phyloP scores from a whole-genome alignment of 73 alveolate species.

The Halteria grandinella region DNA sequence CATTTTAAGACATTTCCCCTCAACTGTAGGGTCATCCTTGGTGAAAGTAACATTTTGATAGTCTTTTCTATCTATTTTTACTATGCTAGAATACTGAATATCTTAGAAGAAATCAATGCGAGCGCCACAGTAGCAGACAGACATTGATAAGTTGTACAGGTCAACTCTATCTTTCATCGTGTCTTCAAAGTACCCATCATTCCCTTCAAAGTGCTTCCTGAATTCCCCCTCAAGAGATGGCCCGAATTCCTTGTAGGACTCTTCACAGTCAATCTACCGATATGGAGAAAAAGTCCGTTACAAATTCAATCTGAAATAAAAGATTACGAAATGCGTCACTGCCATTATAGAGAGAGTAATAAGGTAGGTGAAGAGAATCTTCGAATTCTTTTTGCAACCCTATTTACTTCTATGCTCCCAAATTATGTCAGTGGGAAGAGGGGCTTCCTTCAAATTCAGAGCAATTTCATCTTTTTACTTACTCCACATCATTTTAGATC shows the following conservation, averaged over 20 bases:
- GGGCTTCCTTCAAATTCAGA: slow-evolving; percentile 36
- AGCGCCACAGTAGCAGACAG: too few relatives aligned
- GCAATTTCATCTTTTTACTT: too few relatives aligned
- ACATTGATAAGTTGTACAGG: too few relatives aligned
- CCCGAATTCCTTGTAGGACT: not conserved
- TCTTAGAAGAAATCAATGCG: too few relatives aligned
- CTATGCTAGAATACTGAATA: not conserved
- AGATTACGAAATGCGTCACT: not conserved
- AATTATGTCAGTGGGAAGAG: slow-evolving; percentile 63
- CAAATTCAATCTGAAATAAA: not conserved
- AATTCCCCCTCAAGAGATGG: not conserved
- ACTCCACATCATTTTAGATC: too few relatives aligned
- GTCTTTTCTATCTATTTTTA: too few relatives aligned
- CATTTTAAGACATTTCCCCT: not conserved
- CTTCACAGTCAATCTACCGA: not conserved
- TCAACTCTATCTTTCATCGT: too few relatives aligned
- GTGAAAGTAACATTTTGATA: not conserved
- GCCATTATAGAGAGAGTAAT: not conserved
- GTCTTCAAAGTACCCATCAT: too few relatives aligned
- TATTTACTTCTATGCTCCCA: slow-evolving; percentile 69
- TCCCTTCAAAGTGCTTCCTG: too few relatives aligned
- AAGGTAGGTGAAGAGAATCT: too few relatives aligned
- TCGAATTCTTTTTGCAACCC: too few relatives aligned
- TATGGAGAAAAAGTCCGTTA: not conserved
- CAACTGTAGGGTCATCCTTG: not conserved